phyloP scores from a whole-genome alignment of 2,329 filamentous ascomycete genomes.

The Pestalotiopsis sp. region DNA sequence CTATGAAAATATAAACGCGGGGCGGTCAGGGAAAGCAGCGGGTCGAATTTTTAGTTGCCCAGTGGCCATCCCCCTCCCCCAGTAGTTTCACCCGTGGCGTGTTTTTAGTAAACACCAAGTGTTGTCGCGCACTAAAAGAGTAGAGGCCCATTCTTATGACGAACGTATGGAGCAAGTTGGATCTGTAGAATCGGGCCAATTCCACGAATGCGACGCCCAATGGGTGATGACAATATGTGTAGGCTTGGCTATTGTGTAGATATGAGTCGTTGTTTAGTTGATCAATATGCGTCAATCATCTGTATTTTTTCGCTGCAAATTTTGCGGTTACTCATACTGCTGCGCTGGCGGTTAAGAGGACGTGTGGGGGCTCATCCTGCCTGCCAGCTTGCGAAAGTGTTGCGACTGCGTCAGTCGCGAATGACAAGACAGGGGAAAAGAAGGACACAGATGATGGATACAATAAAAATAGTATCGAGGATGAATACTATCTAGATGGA shows the following conservation, averaged over 20 bases:
- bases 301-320: background rate
- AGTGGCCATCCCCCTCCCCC: background rate
- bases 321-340: too few relatives aligned
- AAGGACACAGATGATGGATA: too few relatives aligned
- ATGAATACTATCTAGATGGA: too few relatives aligned
- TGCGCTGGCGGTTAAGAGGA: too few relatives aligned
- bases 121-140: background rate
- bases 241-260: background rate
- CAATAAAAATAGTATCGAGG: too few relatives aligned
- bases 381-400: too few relatives aligned
- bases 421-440: too few relatives aligned
- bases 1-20: conserved; percentile 13
- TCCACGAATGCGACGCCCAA: background rate
- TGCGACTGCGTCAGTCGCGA: too few relatives aligned
- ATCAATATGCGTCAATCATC: background rate
- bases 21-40: conserved; percentile 18
- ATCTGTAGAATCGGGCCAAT: conserved; percentile 1
- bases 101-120: background rate
- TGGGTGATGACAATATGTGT: background rate
- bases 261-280: background rate
- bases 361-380: too few relatives aligned
- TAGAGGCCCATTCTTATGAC: conserved; percentile 10
- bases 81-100: conserved; percentile 1
- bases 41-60: conserved; percentile 23
- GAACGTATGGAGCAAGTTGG: conserved; percentile 6